Evolutionary conservation across 1,284 basidiomycete genomes (phyloP).

Genomic region (Ceratobasidium sp.): DNA sequence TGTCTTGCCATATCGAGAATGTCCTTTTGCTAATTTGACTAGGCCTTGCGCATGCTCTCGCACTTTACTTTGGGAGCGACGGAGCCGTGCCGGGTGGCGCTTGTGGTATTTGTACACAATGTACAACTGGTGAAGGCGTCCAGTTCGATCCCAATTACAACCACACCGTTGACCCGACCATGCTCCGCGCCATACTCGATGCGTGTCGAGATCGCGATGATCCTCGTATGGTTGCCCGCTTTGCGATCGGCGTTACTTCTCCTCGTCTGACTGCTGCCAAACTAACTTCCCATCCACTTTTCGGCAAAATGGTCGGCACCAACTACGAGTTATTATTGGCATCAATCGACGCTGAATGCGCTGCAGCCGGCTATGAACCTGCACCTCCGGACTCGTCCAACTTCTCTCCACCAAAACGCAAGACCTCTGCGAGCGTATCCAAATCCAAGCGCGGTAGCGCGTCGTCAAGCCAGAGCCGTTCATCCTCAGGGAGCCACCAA

Average conservation of each 20-base stretch:
- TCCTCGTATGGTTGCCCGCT: constrained; percentile 57
- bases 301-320: constrained; percentile 54
- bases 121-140: constrained; percentile 52
- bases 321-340: constrained; percentile 7
- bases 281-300: constrained; percentile 54
- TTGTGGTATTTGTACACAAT: constrained; percentile 59
- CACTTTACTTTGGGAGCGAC: constrained; percentile 58
- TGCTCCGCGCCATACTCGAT: constrained; percentile 53
- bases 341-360: constrained; percentile 6
- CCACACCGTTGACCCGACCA: constrained; percentile 49
- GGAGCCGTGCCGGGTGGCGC: constrained; percentile 55
- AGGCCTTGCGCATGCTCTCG: constrained; percentile 58
- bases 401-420: neutral
- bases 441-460: constrained; percentile 19
- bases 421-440: neutral
- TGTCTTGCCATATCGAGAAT: constrained; percentile 37
- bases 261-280: constrained; percentile 56
- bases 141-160: constrained; percentile 50
- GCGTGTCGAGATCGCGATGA: constrained; percentile 60
- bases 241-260: constrained; percentile 60
- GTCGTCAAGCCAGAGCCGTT: constrained; percentile 1
- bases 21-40: constrained; percentile 1
- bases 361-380: constrained; percentile 11
- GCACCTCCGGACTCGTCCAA: constrained; percentile 4
- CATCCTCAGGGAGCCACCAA: constrained; percentile 17